phyloP scores from a whole-genome alignment of 305 asterid genomes.

The Solanum hybrid region DNA sequence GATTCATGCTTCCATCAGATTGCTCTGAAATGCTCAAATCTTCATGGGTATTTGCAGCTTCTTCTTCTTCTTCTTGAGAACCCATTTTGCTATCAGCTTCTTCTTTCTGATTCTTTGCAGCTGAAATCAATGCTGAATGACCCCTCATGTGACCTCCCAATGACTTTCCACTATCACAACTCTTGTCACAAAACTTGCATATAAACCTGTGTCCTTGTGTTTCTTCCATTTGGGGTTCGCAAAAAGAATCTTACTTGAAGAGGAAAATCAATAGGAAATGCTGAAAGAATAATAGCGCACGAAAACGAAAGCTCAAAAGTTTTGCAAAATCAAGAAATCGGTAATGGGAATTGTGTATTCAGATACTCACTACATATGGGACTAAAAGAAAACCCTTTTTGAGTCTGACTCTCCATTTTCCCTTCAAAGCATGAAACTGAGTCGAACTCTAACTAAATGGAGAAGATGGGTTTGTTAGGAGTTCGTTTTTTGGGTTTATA shows the following conservation, averaged over 20 bases:
- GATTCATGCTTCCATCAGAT: constrained; percentile 17
- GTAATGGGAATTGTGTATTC: neutral
- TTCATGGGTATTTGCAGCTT: constrained; percentile 7
- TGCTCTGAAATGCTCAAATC: constrained; percentile 18
- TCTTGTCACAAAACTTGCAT: constrained; percentile 67
- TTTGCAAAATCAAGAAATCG: constrained; percentile 5
- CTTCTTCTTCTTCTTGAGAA: constrained; percentile 10
- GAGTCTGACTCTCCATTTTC: constrained; percentile 15
- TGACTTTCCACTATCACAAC: constrained; percentile 66
- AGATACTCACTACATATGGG: neutral
- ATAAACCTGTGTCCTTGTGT: constrained; percentile 31
- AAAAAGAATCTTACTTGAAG: neutral
- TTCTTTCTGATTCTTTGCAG: constrained; percentile 35
- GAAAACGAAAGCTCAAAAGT: constrained; percentile 9
- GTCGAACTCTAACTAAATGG: constrained; percentile 3
- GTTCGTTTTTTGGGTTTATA: constrained; percentile 16
- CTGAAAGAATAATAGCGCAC: neutral
- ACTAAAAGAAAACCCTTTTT: neutral
- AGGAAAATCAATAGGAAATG: neutral
- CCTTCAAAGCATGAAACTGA: constrained; percentile 2
- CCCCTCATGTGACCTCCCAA: constrained; percentile 91
- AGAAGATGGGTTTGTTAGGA: constrained; percentile 24
- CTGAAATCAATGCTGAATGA: constrained; percentile 51
- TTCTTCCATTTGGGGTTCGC: constrained; percentile 22
- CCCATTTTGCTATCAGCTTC: constrained; percentile 19